These are phyloP conservation scores for Thielaviopsis musarum DNA, from an alignment of 2,329 filamentous ascomycete species.

Conservation along the genomic window DNA sequence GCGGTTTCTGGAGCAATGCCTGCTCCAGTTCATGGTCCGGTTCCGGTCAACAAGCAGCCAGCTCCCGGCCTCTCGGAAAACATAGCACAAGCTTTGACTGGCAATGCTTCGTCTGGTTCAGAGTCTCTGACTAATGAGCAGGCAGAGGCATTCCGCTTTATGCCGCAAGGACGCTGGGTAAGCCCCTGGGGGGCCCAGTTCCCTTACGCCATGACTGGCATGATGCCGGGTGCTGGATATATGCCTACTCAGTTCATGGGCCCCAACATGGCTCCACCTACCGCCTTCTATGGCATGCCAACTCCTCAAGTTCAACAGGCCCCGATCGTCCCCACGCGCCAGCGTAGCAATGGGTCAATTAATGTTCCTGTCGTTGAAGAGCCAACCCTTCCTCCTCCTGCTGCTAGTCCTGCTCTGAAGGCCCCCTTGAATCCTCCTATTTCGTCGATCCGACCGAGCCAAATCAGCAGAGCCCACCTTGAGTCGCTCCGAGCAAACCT, in stretches of 20 bases:
- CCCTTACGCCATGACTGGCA: slow-evolving; percentile 7
- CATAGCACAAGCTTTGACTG: not conserved
- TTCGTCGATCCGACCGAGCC: slow-evolving; percentile 43
- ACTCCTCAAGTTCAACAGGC: not conserved
- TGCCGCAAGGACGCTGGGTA: slow-evolving; percentile 9
- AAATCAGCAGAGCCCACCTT: slow-evolving; percentile 44
- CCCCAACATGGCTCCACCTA: slow-evolving; percentile 1
- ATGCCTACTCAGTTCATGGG: slow-evolving; percentile 8
- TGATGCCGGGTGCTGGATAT: slow-evolving; percentile 6
- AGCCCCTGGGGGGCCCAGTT: slow-evolving; percentile 11
- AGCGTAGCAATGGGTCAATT: not conserved
- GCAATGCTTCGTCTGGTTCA: not conserved
- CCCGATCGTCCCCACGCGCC: not conserved
- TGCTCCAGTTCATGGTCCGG: not conserved
- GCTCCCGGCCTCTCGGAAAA: not conserved
- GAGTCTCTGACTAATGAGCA: slow-evolving; percentile 2
- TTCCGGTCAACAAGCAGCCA: not conserved
- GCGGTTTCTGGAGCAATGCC: slow-evolving; percentile 1
- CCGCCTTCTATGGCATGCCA: slow-evolving; percentile 2
- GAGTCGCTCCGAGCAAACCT: slow-evolving; percentile 32
- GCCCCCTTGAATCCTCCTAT: slow-evolving; percentile 25
- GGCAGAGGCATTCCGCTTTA: slow-evolving; percentile 3
- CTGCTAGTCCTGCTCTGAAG: slow-evolving; percentile 1
- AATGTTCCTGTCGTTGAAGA: not conserved
- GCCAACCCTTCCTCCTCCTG: not conserved